These are phyloP conservation scores for Fragaria vesca DNA, from an alignment of 306 rosid species.

Conservation along the genomic window DNA sequence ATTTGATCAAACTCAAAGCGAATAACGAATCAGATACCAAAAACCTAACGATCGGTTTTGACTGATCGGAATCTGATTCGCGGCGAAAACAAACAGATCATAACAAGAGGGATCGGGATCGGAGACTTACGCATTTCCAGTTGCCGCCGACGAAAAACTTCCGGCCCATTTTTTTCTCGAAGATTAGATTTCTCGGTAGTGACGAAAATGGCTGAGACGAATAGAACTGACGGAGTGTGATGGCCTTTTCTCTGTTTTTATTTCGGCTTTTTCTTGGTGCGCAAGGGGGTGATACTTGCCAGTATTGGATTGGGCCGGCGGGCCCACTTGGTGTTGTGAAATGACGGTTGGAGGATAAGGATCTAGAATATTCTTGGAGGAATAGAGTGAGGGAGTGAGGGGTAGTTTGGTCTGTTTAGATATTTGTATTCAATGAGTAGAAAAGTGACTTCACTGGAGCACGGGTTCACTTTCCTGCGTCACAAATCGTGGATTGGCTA, in stretches of 20 bases:
- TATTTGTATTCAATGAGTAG: not conserved
- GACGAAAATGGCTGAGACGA: slow-evolving; percentile 11
- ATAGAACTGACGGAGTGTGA: not conserved
- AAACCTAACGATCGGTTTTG: not conserved
- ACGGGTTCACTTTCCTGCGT: not conserved
- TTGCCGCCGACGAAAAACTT: slow-evolving; percentile 56
- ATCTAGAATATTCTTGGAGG: slow-evolving; percentile 8
- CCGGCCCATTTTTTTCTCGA: slow-evolving; percentile 33
- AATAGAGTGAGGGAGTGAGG: not conserved
- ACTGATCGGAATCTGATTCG: not conserved
- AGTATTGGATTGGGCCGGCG: not conserved
- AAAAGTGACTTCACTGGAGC: not conserved
- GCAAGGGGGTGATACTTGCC: not conserved
- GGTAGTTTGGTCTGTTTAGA: not conserved
- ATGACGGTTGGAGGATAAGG: not conserved
- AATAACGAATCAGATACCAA: not conserved
- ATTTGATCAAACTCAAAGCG: not conserved
- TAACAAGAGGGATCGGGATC: not conserved
- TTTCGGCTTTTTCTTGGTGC: slow-evolving; percentile 6
- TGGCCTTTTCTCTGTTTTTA: not conserved
- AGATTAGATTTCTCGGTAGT: slow-evolving; percentile 6
- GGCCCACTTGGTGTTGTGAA: not conserved
- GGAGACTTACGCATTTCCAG: slow-evolving; percentile 56
- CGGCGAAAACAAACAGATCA: slow-evolving; percentile 15
- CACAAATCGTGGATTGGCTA: slow-evolving; percentile 10